A percentile compares a stretch with the other conserved stretches of the same genome.
These are phyloP conservation scores for Camellia japonica DNA, from an alignment of 148 eudicot genomes.

Conservation along the genomic window DNA sequence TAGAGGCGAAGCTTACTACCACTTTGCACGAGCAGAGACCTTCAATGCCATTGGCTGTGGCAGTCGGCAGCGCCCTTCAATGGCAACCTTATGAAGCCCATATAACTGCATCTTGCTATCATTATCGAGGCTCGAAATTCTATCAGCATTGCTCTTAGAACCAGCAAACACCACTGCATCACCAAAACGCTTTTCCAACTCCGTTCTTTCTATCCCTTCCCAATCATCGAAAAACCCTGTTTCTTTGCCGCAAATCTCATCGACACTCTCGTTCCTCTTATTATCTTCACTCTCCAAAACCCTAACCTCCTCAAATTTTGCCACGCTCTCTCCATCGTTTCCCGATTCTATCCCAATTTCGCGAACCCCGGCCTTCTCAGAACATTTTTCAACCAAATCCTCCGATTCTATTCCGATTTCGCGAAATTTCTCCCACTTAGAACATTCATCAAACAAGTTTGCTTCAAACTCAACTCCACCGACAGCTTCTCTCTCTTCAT, in stretches of 20 bases:
- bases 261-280: not conserved
- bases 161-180: slow-evolving; percentile 49
- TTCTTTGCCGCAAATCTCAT: slow-evolving; percentile 15
- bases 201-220: slow-evolving; percentile 75
- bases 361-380: not conserved
- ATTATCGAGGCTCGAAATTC: slow-evolving; percentile 18
- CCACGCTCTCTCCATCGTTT: not conserved
- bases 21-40: slow-evolving; percentile 69
- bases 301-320: not conserved
- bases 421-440: not conserved
- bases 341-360: slow-evolving; percentile 13
- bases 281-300: slow-evolving; percentile 11
- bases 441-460: slow-evolving; percentile 14
- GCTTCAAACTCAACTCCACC: slow-evolving; percentile 20
- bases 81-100: slow-evolving; percentile 62
- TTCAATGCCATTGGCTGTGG: slow-evolving; percentile 71
- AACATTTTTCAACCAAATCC: not conserved
- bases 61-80: slow-evolving; percentile 61
- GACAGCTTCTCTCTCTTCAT: not conserved
- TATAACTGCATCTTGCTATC: slow-evolving; percentile 44
- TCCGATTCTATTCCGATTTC: not conserved
- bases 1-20: slow-evolving; percentile 38
- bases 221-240: slow-evolving; percentile 49
- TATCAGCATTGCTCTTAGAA: slow-evolving; percentile 36
- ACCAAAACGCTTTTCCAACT: slow-evolving; percentile 58